Percentiles rank a stretch among this genome's conserved stretches.
Conservation (phyloP, 169 alveolate genomes). For the Neospora caninum region DNA sequence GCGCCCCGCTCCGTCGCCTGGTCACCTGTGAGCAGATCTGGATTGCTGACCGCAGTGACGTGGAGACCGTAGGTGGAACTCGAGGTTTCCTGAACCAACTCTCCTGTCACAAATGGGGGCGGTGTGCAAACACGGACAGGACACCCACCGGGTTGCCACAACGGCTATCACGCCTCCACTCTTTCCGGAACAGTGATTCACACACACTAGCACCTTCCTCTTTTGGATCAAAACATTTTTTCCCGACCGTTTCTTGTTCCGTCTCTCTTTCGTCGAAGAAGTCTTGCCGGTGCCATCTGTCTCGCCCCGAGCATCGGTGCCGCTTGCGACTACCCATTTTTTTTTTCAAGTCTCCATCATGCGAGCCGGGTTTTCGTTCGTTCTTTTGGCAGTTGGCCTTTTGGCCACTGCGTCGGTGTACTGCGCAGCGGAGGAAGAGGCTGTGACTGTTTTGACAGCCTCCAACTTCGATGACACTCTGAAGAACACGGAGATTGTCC, state of each 20-base stretch:
- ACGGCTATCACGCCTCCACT: neutral
- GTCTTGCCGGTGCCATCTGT: neutral
- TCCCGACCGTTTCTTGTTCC: neutral
- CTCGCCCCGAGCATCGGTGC: neutral
- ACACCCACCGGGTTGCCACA: slow-evolving; percentile 5
- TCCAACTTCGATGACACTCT: slow-evolving; percentile 46
- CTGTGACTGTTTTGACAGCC: slow-evolving; percentile 32
- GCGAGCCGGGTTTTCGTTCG: neutral
- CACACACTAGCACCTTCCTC: neutral
- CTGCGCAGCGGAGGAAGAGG: slow-evolving; percentile 49
- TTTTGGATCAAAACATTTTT: neutral
- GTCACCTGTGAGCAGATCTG: too few relatives aligned
- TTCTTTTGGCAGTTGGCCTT: neutral
- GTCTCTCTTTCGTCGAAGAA: neutral
- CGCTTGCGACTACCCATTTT: neutral
- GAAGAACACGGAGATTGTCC: slow-evolving; percentile 51
- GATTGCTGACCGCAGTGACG: too few relatives aligned
- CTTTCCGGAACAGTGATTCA: neutral
- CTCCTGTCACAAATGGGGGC: too few relatives aligned
- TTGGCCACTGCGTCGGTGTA: neutral
- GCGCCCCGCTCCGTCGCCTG: too few relatives aligned
- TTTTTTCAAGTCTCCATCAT: neutral
- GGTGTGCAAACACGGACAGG: neutral
- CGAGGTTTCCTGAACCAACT: too few relatives aligned
- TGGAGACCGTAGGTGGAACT: too few relatives aligned